phyloP scores from a whole-genome alignment of 2,329 filamentous ascomycete genomes.

The Paramyrothecium roridum region DNA sequence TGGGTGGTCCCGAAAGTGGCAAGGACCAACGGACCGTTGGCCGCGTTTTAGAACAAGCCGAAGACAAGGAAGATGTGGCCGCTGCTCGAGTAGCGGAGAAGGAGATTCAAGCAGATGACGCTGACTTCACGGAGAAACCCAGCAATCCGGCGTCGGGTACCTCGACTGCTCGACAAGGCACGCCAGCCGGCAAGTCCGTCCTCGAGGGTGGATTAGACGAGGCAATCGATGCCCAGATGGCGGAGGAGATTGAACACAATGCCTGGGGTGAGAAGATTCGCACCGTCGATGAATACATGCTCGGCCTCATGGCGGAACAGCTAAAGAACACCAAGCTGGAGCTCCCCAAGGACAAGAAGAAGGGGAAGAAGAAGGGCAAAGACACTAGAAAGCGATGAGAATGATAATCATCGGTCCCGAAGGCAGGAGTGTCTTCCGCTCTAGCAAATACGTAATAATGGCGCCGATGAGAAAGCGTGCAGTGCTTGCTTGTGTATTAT shows the following conservation, averaged over 20 bases:
- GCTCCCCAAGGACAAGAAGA: conserved; percentile 63
- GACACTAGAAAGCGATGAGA: conserved; percentile 49
- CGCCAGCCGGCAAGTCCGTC: conserved; percentile 38
- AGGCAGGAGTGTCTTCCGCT: not conserved
- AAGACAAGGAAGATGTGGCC: conserved; percentile 87
- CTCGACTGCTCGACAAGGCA: conserved; percentile 49
- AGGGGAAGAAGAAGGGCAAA: conserved; percentile 56
- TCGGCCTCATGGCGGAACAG: conserved; percentile 63
- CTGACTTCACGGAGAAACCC: conserved; percentile 73
- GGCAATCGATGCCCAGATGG: conserved; percentile 26
- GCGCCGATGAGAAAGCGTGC: not conserved
- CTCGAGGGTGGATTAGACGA: conserved; percentile 25
- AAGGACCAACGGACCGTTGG: conserved; percentile 61
- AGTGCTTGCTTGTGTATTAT: no score
- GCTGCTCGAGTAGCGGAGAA: conserved; percentile 86
- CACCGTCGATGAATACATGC: conserved; percentile 73
- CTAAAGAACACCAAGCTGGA: conserved; percentile 59
- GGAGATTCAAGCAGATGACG: conserved; percentile 83
- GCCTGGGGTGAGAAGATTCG: conserved; percentile 56
- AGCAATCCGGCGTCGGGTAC: conserved; percentile 40
- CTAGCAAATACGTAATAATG: not conserved
- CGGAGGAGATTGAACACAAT: conserved; percentile 48
- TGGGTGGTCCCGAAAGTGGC: conserved; percentile 63
- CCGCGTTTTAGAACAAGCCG: conserved; percentile 79
- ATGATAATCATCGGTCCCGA: not conserved